Conservation (phyloP, 1,284 basidiomycete species). For the Prillingera fragicola region DNA sequence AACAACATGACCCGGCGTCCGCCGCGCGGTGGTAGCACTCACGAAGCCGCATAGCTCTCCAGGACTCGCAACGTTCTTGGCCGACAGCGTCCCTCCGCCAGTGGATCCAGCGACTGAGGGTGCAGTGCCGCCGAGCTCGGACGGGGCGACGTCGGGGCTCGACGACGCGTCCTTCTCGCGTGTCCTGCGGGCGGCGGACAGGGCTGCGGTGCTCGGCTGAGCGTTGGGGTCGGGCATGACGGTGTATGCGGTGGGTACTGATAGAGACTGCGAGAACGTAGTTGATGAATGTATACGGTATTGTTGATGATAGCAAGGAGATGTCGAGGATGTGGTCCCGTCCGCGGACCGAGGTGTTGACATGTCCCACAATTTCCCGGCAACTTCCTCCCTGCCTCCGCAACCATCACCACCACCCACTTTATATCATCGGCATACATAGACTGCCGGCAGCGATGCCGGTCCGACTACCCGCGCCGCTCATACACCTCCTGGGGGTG, state of each 20-base stretch:
- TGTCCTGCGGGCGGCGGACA: too few species aligned
- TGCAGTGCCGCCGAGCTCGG: neutral
- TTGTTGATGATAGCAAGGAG: too few species aligned
- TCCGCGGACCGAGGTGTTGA: too few species aligned
- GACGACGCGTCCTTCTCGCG: too few species aligned
- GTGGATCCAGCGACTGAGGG: neutral
- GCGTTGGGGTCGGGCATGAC: neutral
- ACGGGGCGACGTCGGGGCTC: neutral
- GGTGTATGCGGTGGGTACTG: too few species aligned
- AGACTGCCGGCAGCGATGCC: constrained; percentile 12
- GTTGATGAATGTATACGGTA: too few species aligned
- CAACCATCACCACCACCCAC: neutral
- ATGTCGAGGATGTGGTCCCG: too few species aligned
- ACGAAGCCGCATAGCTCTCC: constrained; percentile 44
- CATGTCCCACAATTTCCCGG: neutral
- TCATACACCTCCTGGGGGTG: constrained; percentile 68
- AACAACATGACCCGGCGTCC: neutral
- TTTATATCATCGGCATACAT: neutral
- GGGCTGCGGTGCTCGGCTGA: neutral
- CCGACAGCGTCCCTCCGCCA: constrained; percentile 10
- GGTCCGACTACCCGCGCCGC: constrained; percentile 58
- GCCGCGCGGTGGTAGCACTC: constrained; percentile 10
- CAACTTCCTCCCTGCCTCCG: neutral
- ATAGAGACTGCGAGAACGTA: too few species aligned
- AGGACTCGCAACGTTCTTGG: constrained; percentile 38